Evolutionary conservation across 768 basidiomycete species (phyloP).

Genomic region (Pleurotus citrinopileatus): DNA sequence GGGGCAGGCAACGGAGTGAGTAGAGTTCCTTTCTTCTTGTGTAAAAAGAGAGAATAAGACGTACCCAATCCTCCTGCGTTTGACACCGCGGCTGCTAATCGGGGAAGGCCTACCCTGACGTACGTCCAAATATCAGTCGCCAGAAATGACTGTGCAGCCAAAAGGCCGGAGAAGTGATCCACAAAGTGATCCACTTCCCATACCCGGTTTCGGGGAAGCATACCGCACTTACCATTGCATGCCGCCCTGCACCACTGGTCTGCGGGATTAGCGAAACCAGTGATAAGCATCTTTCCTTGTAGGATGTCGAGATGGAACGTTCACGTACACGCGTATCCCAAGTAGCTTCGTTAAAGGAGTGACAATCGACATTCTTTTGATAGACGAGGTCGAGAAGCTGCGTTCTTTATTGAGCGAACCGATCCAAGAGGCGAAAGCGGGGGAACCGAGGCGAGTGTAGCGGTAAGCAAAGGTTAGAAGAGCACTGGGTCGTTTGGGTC

Average conservation of each 20-base stretch:
- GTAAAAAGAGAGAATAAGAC: slow-evolving; percentile 15
- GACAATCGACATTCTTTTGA: slow-evolving; percentile 32
- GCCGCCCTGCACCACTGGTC: slow-evolving; percentile 83
- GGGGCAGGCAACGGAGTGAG: slow-evolving; percentile 1
- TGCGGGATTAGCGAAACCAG: slow-evolving; percentile 20
- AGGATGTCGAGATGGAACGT: not conserved
- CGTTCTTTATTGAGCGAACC: too few relatives aligned
- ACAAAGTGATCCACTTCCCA: not conserved
- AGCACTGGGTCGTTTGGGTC: not conserved
- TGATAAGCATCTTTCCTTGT: not conserved
- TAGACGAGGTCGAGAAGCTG: slow-evolving; percentile 5
- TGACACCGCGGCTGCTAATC: slow-evolving; percentile 73
- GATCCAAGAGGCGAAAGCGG: not conserved
- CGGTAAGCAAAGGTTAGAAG: not conserved
- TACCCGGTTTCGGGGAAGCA: too few relatives aligned
- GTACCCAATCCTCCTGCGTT: slow-evolving; percentile 80
- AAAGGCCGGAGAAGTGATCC: not conserved
- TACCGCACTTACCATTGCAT: slow-evolving; percentile 74
- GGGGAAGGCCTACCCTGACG: slow-evolving; percentile 75
- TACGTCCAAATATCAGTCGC: not conserved
- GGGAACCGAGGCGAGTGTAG: not conserved
- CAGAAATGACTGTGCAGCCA: not conserved
- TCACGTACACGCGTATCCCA: slow-evolving; percentile 60
- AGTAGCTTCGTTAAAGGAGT: slow-evolving; percentile 66
- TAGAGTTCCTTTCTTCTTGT: not conserved